Conservation (phyloP, 148 eudicot genomes). For the Pouteria glomerata region DNA sequence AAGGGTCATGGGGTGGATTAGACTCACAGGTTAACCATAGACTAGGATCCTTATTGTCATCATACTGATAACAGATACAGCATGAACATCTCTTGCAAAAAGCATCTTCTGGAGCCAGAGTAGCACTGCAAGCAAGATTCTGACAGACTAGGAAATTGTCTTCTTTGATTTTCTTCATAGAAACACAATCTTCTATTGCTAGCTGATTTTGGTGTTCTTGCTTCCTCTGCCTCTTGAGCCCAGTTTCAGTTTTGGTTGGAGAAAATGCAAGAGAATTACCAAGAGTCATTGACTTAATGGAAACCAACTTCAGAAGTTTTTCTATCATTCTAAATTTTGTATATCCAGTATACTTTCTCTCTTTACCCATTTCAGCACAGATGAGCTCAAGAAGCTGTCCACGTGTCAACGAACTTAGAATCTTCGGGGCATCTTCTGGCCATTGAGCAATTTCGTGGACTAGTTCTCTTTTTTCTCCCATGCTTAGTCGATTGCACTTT, state of each 20-base stretch:
- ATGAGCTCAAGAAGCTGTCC: constrained; percentile 49
- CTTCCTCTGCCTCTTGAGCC: constrained; percentile 38
- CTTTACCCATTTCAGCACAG: constrained; percentile 60
- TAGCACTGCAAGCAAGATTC: constrained; percentile 50
- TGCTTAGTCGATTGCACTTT: constrained; percentile 36
- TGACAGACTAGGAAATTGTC: constrained; percentile 26
- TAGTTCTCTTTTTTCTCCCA: constrained; percentile 46
- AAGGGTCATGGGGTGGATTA: constrained; percentile 31
- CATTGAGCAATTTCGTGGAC: constrained; percentile 45
- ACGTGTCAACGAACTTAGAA: constrained; percentile 46
- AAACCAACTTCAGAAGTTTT: constrained; percentile 42
- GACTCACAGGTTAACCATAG: constrained; percentile 54
- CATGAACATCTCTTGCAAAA: constrained; percentile 67
- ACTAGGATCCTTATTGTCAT: constrained; percentile 66
- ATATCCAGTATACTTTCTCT: constrained; percentile 47
- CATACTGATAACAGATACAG: constrained; percentile 48
- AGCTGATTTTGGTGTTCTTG: constrained; percentile 17
- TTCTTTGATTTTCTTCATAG: constrained; percentile 6
- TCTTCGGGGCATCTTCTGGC: constrained; percentile 42
- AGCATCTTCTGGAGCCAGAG: constrained; percentile 27
- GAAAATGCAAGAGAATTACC: constrained; percentile 16
- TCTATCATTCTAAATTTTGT: constrained; percentile 47
- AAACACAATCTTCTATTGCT: constrained; percentile 9
- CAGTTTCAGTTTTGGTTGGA: constrained; percentile 20
- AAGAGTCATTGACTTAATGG: constrained; percentile 18